Conservation (phyloP, 83 land plant genomes). For the Larix sibirica region DNA sequence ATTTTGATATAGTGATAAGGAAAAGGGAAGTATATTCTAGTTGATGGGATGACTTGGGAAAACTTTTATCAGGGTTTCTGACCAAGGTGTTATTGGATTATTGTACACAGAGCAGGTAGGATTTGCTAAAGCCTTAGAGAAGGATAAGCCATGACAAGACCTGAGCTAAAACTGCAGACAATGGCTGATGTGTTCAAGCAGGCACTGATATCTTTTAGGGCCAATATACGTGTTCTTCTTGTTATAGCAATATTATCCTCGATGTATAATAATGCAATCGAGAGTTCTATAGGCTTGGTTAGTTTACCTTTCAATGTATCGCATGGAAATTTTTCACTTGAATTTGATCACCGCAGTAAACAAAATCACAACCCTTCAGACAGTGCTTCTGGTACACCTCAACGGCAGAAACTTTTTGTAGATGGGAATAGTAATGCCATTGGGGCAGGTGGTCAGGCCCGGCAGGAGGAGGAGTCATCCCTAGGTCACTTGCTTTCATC, state of each 20-base stretch:
- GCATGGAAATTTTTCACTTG: constrained; percentile 11
- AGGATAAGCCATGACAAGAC: neutral
- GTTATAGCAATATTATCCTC: constrained; percentile 1
- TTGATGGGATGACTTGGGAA: neutral
- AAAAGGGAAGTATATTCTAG: neutral
- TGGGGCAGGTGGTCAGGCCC: neutral
- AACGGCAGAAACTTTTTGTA: neutral
- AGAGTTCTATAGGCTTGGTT: constrained; percentile 7
- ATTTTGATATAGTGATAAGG: neutral
- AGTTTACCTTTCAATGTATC: neutral
- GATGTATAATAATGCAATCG: neutral
- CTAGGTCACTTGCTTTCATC: constrained; percentile 4
- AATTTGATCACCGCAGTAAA: constrained; percentile 1
- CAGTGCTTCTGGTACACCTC: neutral
- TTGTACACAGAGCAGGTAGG: neutral
- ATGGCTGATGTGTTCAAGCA: neutral
- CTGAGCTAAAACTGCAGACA: neutral
- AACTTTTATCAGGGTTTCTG: neutral
- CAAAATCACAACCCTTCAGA: neutral
- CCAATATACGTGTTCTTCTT: neutral
- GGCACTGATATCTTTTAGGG: constrained; percentile 2
- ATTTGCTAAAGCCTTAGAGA: neutral
- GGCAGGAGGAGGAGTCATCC: neutral
- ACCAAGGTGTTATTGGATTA: neutral
- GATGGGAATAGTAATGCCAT: constrained; percentile 5